Base-by-base conservation (phyloP, 306 rosid genomes). In the Cucurbita maxima region DNA sequence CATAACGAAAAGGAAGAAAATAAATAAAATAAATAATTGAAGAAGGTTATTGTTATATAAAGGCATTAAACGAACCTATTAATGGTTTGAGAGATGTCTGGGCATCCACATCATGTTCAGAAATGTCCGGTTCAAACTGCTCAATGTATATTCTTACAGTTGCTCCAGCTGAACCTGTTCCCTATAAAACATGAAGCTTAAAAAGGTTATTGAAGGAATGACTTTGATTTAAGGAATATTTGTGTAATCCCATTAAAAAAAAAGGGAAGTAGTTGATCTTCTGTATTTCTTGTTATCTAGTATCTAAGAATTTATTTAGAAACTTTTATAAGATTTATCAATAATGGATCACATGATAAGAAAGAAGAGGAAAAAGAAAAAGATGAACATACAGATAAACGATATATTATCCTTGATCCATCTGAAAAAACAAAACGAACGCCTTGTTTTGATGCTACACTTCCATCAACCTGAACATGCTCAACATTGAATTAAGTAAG, bases 131-230 rank as follows among this genome's bases (percentile, higher is more conserved):
- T 83, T 95, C 97, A 41, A 86, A 95, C 79, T 95, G 97, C 74
- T 95, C 99, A 19, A 91, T 89, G 80, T 95, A 95, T 57, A 91
- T 86, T 87, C 97, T 80, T 66, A 91, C 80, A 18, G 99, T 95
- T 58, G 99, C 99, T 50, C 99, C 99, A 3, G 99, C 96, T 58
- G 97, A 95, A 78, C 99, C 99, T 1, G 99, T 95, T 61, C 96
- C 99, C 99, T 95, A 86, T 75, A 74, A 50, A 69, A 50, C 4
- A 16, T 15, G 30, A 69, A 48, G 20, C 45, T 51, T 18, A 30
- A 70, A 69, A 51, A 5, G 34, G 34, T 30, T 30, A 30, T 30
- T 3, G 34, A 30, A 30, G 34, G 34, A 30, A 30, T 30, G 34
- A 30, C 34, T 30, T 30, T 30, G 34, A 30, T 30, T 30, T 30